Evolutionary conservation across 2,329 filamentous ascomycete species (phyloP).

Genomic region (Cladophialophora exuberans): DNA sequence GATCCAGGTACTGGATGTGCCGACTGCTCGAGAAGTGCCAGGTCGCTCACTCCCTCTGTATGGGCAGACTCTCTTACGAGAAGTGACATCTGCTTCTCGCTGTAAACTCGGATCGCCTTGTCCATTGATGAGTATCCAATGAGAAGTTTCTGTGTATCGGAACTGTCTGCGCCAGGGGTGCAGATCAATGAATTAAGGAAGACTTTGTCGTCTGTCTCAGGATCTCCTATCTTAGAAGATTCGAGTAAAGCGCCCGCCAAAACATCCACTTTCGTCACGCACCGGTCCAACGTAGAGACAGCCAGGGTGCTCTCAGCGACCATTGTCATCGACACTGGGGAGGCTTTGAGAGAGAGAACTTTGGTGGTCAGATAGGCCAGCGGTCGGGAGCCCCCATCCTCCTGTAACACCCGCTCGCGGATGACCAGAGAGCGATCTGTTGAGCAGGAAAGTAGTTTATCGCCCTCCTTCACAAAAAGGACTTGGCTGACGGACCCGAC

Average conservation of each 20-base stretch:
- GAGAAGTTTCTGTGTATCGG: conserved; percentile 59
- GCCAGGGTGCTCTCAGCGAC: conserved; percentile 63
- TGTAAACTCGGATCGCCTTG: conserved; percentile 91
- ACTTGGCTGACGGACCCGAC: conserved; percentile 80
- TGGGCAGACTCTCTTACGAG: conserved; percentile 92
- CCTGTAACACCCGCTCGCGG: conserved; percentile 73
- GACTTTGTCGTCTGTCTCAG: conserved; percentile 77
- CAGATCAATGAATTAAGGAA: conserved; percentile 78
- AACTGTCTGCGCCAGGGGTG: conserved; percentile 46
- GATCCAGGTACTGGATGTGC: conserved; percentile 55
- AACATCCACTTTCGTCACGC: conserved; percentile 63
- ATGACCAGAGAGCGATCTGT: conserved; percentile 85
- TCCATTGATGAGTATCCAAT: conserved; percentile 92
- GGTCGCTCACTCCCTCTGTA: conserved; percentile 87
- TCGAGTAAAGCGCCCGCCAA: conserved; percentile 69
- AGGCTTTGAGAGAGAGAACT: conserved; percentile 80
- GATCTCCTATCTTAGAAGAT: conserved; percentile 82
- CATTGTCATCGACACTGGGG: conserved; percentile 81
- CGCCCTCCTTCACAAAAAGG: conserved; percentile 72
- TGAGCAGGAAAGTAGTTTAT: conserved; percentile 79
- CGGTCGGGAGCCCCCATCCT: conserved; percentile 53
- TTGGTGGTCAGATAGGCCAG: conserved; percentile 77
- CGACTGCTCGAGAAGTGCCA: conserved; percentile 66
- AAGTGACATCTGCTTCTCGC: conserved; percentile 73
- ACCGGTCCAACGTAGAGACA: conserved; percentile 65